These are phyloP conservation scores for Acanthamoeba royreba DNA, from an alignment of 208 protist species.

Conservation along the genomic window DNA sequence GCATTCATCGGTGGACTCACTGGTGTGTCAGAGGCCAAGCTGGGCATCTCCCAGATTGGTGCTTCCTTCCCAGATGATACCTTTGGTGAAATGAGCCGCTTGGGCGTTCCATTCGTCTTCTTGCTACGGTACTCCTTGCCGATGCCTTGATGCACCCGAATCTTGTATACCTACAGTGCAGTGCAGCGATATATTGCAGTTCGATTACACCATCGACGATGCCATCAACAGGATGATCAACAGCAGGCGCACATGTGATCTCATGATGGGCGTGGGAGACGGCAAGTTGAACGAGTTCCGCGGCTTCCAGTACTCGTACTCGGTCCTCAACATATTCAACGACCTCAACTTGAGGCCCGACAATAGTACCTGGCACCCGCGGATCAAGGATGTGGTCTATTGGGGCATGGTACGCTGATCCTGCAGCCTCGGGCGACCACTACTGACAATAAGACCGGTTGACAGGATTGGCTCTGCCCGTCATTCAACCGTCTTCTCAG, in stretches of 20 bases:
- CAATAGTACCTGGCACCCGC: constrained; percentile 45
- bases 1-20: constrained; percentile 50
- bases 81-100: constrained; percentile 47
- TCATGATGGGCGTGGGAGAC: constrained; percentile 39
- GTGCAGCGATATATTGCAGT: constrained; percentile 66
- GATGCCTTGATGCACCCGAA: too few species aligned
- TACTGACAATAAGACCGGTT: too few species aligned
- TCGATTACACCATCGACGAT: constrained; percentile 40
- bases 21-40: not conserved
- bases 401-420: constrained; percentile 59
- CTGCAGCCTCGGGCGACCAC: too few species aligned
- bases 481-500: constrained; percentile 2
- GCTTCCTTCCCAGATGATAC: constrained; percentile 15
- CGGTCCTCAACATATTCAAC: constrained; percentile 48
- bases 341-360: constrained; percentile 50
- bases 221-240: constrained; percentile 52
- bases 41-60: constrained; percentile 60
- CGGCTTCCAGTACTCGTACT: constrained; percentile 52
- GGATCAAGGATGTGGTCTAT: constrained; percentile 62
- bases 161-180: too few species aligned
- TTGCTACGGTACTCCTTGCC: too few species aligned
- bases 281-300: constrained; percentile 40
- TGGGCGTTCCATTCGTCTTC: constrained; percentile 58
- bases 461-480: constrained; percentile 60
- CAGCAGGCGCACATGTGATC: constrained; percentile 49